Base-by-base conservation (phyloP, 2,329 filamentous ascomycete species). In the Claviceps paspali region DNA sequence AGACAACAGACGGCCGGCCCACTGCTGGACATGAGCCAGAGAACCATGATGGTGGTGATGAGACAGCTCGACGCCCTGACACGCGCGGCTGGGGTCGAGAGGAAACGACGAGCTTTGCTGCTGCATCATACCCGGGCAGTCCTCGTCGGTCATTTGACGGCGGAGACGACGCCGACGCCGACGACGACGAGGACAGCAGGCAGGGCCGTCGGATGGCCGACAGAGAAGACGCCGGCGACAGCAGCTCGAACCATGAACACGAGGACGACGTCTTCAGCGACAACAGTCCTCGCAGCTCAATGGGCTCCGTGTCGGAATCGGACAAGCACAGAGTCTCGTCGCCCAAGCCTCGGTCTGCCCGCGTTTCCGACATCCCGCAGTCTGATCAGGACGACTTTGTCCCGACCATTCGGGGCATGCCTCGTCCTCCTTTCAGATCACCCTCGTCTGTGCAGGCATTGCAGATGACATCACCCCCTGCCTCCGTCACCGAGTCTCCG, bases 381-480 rank as follows among this genome's bases (percentile, higher is more conserved):
- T 66, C 61, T 35, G 57, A 65, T 2, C 47, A 48, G 6, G 57
- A 62, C 9, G 62, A 67, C 12, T 71, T 70, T 41, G 47, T 67
- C 1, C 64, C 70, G 2, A 70, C 69, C n/a, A 61, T 68, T 17
- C 70, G 77, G 37, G 66, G 67, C 6, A 72, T 70, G 6, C 66
- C 68, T 7, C 69, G 79, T 3, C 71, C 76, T 5, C 68, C 73
- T 1, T 84, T 85, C 52, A 68, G 79, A 33, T 79, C 79, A 10
- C 73, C 79, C 0, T 79, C 78, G 2, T 76, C 75, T 10, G 72
- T 83, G 6, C 73, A 75, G 35, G 76, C 76, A 1, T 67, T 83
- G 58, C 80, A 84, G 45, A 80, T 84, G 75, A 69, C 70, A 2
- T 82, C 78, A 0, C 79, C 77, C 0, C 62, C 74, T 0, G 61